Base-by-base conservation (phyloP, 345 rosid genomes). In the Crucihimalaya himalaica region DNA sequence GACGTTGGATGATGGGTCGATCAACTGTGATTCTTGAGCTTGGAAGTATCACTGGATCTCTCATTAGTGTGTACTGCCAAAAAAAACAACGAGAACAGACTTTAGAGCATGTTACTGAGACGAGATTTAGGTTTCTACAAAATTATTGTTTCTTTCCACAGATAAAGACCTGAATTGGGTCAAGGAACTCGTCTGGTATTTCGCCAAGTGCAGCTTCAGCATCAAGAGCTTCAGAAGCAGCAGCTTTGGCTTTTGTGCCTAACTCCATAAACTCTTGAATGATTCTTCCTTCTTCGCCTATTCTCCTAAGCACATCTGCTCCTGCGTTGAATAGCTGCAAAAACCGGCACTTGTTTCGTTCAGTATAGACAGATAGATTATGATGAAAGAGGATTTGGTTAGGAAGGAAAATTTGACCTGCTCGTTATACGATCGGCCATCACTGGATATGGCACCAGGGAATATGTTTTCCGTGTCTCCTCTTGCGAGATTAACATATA, bases 181-280 rank as follows among this genome's bases (percentile, higher is more conserved):
- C 99, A n/a, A 96, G 98, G 86, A 90, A 96, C 81, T 92, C 99
- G 19, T 96, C 99, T 0, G 98, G 99, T 75, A 87, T 85, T 62
- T 94, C 98, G 68, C 99, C 98, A 13, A 96, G 97, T 61, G 87
- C 71, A 68, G 91, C 98, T 85, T 96, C 99, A 60, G 98, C 73
- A 50, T 96, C 98, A 96, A 90, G 83, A 66, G 98, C 99, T 82
- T 87, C 97, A 14, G 96, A 82, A 14, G 98, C 99, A 51, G 99
- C 98, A 79, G 83, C 84, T 85, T 86, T 90, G 63, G 91, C 93
- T 80, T 81, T 92, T 63, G 82, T 60, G 64, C 99, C 98, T 13
- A 96, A 88, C 63, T 85, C 92, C 45, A 92, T 45, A 59, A 96
- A 96, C 68, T 88, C 94, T 59, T 73, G 89, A 60, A 87, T 83